phyloP scores from a whole-genome alignment of 139 green algal genomes.

The Dunaliella sp. region DNA sequence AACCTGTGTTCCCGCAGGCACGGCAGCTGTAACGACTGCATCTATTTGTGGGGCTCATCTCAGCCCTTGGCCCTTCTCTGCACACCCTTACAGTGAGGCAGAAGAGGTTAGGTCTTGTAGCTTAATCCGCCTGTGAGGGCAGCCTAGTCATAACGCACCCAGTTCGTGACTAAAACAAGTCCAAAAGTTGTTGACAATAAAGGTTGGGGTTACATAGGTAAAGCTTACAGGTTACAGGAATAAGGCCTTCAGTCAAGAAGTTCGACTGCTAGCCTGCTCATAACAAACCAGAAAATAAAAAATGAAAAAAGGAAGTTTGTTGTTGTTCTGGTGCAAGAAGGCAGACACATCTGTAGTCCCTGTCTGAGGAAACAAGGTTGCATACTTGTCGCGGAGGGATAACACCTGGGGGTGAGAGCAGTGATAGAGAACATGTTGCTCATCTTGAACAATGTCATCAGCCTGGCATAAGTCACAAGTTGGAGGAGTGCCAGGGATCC shows the following conservation, averaged over 20 bases:
- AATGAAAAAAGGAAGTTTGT: neutral
- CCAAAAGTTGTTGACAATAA: neutral
- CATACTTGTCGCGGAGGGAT: neutral
- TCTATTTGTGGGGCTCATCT: no score
- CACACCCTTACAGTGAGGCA: neutral
- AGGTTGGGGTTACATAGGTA: neutral
- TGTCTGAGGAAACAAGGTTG: neutral
- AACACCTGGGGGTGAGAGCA: neutral
- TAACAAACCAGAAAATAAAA: neutral
- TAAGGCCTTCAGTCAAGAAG: neutral
- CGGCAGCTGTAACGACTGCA: neutral
- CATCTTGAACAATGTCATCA: neutral
- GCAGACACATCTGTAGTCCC: neutral
- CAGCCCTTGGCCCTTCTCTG: neutral
- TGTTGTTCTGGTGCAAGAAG: neutral
- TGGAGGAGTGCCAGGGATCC: neutral
- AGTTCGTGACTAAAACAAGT: neutral
- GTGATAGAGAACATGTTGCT: neutral
- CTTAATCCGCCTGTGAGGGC: no score
- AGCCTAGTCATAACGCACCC: no score
- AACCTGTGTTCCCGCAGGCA: neutral
- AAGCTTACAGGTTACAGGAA: neutral
- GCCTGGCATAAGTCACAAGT: neutral
- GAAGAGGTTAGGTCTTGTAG: no score
- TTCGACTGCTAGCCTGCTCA: neutral